Evolutionary conservation across 139 green algal genomes (phyloP).

Genomic region (Chlorella vulgaris): DNA sequence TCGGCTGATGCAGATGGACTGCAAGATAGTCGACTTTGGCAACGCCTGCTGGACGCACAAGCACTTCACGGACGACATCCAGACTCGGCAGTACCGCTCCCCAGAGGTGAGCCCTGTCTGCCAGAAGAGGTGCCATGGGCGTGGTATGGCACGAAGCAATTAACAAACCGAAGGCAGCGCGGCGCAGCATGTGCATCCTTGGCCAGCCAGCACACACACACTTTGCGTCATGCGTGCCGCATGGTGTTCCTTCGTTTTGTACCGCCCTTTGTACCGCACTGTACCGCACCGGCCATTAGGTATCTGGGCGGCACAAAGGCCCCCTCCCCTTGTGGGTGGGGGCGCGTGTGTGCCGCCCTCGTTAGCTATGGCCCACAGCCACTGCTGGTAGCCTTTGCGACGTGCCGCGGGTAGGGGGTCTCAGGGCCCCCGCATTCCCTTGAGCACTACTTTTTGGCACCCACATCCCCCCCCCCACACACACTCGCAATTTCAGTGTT

Average conservation of each 20-base stretch:
- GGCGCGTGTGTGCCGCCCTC: slow-evolving; percentile 47
- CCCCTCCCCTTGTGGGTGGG: not conserved
- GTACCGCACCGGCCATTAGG: slow-evolving; percentile 50
- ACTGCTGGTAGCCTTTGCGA: slow-evolving; percentile 44
- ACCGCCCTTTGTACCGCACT: too few species aligned
- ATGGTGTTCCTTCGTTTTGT: too few species aligned
- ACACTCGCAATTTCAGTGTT: too few species aligned
- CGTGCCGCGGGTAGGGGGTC: slow-evolving; percentile 31
- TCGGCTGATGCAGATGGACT: slow-evolving; percentile 51
- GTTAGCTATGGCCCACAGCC: slow-evolving; percentile 47
- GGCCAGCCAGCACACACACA: too few species aligned
- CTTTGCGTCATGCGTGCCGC: too few species aligned
- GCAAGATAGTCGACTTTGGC: slow-evolving; percentile 98
- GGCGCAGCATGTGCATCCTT: too few species aligned
- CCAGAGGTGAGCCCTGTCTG: slow-evolving; percentile 66
- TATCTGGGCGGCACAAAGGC: slow-evolving; percentile 48
- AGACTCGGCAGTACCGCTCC: slow-evolving; percentile 97
- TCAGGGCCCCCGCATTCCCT: slow-evolving; percentile 27
- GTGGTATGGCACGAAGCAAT: too few species aligned
- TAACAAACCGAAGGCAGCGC: too few species aligned
- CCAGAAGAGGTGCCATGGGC: not conserved
- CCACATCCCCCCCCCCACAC: slow-evolving; percentile 1
- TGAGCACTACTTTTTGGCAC: slow-evolving; percentile 45
- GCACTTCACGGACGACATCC: slow-evolving; percentile 99
- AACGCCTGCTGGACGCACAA: slow-evolving; percentile 99